Conservation (phyloP, 2,329 filamentous ascomycete genomes). For the Macrophomina tecta region DNA sequence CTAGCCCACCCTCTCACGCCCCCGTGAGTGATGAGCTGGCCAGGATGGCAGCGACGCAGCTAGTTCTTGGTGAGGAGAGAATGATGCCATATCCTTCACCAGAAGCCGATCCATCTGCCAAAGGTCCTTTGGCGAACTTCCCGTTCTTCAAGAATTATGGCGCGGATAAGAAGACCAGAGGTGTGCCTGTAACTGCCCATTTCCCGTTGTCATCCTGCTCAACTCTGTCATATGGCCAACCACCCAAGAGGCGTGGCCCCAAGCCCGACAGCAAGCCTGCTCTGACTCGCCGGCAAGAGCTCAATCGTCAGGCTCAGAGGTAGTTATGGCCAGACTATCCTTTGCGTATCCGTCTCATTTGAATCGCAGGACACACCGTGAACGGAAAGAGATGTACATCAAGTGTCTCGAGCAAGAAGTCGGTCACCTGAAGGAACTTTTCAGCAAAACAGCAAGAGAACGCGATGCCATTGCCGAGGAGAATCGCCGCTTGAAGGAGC, state of each 20-base stretch:
- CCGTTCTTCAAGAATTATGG: conserved; percentile 30
- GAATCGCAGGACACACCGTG: conserved; percentile 80
- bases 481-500: conserved; percentile 74
- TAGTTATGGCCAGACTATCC: conserved; percentile 48
- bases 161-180: conserved; percentile 30
- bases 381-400: conserved; percentile 96
- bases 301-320: conserved; percentile 96
- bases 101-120: conserved; percentile 11
- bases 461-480: conserved; percentile 78
- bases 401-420: conserved; percentile 93
- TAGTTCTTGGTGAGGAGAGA: conserved; percentile 17
- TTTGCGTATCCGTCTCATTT: conserved; percentile 13
- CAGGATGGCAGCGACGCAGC: neutral
- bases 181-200: conserved; percentile 6
- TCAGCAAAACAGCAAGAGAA: conserved; percentile 73
- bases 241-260: conserved; percentile 86
- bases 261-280: conserved; percentile 97
- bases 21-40: neutral
- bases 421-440: conserved; percentile 84
- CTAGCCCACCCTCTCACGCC: neutral
- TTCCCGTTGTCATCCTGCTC: neutral
- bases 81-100: neutral
- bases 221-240: conserved; percentile 72
- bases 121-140: conserved; percentile 21
- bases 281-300: conserved; percentile 86